phyloP scores from a whole-genome alignment of 441 rosid genomes.

The Populus hybrid region DNA sequence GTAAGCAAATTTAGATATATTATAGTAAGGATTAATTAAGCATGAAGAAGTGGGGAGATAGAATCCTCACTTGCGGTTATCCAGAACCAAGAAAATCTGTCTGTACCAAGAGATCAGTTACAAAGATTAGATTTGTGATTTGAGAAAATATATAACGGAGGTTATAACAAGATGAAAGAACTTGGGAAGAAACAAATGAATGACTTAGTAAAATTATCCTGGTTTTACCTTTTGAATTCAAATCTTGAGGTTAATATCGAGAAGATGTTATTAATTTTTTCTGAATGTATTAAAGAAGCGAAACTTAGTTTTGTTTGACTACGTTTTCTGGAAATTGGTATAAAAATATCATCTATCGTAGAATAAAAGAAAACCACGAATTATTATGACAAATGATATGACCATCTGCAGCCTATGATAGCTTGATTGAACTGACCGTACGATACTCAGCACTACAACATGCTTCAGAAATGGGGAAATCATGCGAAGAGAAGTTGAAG shows the following conservation, averaged over 20 bases:
- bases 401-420: neutral
- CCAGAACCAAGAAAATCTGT: fast-evolving
- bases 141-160: neutral
- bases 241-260: no score
- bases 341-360: no score
- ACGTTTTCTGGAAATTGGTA: no score
- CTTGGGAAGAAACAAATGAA: no score
- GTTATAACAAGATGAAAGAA: neutral
- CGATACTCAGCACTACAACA: neutral
- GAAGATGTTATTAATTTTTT: no score
- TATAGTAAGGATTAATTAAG: neutral
- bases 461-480: neutral
- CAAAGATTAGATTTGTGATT: no score
- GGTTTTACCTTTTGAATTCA: no score
- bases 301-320: no score
- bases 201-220: no score
- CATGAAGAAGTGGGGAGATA: neutral
- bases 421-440: neutral
- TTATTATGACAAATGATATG: no score
- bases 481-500: neutral
- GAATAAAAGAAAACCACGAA: no score
- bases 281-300: no score
- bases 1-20: neutral
- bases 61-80: neutral
- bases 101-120: neutral